These are phyloP conservation scores for Hanseniaspora nectarophila DNA, from an alignment of 805 yeast species.

Conservation along the genomic window DNA sequence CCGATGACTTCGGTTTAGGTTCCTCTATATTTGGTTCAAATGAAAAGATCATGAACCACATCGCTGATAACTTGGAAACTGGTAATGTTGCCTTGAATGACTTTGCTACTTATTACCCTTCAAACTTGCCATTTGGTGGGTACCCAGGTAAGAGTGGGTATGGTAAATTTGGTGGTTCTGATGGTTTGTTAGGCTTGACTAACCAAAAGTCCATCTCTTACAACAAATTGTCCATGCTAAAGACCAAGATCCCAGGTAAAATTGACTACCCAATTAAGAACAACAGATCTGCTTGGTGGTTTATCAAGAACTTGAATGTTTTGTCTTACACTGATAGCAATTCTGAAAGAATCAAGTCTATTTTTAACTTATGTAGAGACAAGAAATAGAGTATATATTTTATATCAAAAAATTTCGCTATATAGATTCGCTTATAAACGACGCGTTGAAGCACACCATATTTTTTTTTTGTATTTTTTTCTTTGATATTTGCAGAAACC, in stretches of 20 bases:
- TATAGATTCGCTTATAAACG: not conserved
- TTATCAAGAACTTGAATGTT: constrained; percentile 67
- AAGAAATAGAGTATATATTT: constrained; percentile 18
- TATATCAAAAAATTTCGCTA: too few species aligned
- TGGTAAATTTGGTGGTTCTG: constrained; percentile 97
- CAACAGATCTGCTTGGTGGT: constrained; percentile 75
- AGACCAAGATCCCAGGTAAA: constrained; percentile 75
- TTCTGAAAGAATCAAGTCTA: constrained; percentile 55
- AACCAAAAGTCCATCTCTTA: constrained; percentile 75
- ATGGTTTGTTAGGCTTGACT: constrained; percentile 85
- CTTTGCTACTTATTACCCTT: constrained; percentile 90
- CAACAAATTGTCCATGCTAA: constrained; percentile 67
- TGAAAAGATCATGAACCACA: constrained; percentile 43
- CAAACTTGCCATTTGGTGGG: constrained; percentile 97
- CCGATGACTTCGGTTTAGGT: constrained; percentile 82
- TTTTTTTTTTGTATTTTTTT: too few species aligned
- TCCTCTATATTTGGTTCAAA: constrained; percentile 74
- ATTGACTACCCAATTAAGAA: constrained; percentile 83
- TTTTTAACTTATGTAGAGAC: constrained; percentile 43
- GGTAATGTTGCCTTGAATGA: constrained; percentile 97
- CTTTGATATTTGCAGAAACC: too few species aligned
- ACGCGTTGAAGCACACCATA: not conserved
- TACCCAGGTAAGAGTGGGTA: constrained; percentile 73
- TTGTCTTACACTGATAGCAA: constrained; percentile 70
- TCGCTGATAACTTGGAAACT: constrained; percentile 53